A percentile compares a stretch with the other conserved stretches of the same genome.
These are phyloP conservation scores for Calonectria hongkongensis DNA, from an alignment of 2,329 filamentous ascomycete genomes.

Conservation along the genomic window DNA sequence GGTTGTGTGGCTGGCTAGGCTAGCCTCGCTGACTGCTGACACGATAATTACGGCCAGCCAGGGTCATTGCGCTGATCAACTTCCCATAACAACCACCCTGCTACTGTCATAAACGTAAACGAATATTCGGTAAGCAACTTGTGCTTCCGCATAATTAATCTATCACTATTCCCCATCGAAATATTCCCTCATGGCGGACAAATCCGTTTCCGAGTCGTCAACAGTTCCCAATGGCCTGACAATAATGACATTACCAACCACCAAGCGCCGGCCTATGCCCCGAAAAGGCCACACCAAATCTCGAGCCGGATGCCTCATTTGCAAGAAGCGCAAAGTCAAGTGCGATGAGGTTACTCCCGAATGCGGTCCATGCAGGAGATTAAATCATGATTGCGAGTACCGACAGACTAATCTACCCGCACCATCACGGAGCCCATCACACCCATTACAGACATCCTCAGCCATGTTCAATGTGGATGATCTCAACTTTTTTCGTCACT, in stretches of 20 bases:
- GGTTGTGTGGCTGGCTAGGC: slow-evolving; percentile 3
- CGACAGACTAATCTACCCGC: slow-evolving; percentile 30
- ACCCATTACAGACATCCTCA: slow-evolving; percentile 47
- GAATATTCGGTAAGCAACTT: too few relatives aligned
- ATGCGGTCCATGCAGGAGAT: slow-evolving; percentile 60
- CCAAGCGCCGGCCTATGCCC: slow-evolving; percentile 57
- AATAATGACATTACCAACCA: slow-evolving; percentile 16
- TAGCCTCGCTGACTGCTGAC: slow-evolving; percentile 4
- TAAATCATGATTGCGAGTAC: slow-evolving; percentile 62
- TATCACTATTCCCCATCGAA: background rate
- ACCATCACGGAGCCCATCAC: slow-evolving; percentile 34
- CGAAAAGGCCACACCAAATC: slow-evolving; percentile 61
- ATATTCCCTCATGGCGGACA: slow-evolving; percentile 24
- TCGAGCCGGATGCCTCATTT: slow-evolving; percentile 58
- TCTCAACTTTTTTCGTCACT: slow-evolving; percentile 72
- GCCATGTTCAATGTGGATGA: slow-evolving; percentile 64
- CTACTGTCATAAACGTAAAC: background rate
- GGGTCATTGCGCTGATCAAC: background rate
- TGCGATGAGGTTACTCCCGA: slow-evolving; percentile 61
- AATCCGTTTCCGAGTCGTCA: slow-evolving; percentile 16
- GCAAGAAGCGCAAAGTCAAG: slow-evolving; percentile 66
- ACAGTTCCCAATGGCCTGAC: background rate
- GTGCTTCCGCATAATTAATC: background rate
- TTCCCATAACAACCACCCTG: background rate
- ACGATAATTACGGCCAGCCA: background rate